These are phyloP conservation scores for Leishmania arabica DNA, from an alignment of 208 protist species.

Conservation along the genomic window DNA sequence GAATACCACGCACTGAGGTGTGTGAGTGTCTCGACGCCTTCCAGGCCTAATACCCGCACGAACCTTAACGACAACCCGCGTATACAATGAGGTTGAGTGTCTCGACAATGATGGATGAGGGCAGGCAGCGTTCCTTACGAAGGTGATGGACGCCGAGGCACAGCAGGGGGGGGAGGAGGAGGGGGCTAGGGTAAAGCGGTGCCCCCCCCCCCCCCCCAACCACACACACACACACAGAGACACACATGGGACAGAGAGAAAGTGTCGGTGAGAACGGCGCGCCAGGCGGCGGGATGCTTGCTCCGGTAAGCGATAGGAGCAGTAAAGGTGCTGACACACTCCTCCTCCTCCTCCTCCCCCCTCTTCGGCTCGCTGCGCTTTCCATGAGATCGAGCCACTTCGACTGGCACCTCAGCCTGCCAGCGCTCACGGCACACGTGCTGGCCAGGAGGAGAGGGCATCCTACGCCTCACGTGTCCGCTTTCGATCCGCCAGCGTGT, in stretches of 20 bases:
- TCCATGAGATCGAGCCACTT: neutral
- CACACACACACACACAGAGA: neutral
- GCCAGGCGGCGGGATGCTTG: neutral
- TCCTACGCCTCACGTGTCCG: slow-evolving; percentile 3
- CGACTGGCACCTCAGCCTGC: no score
- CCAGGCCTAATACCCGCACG: no score
- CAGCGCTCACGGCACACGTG: neutral
- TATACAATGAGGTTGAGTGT: neutral
- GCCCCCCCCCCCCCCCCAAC: neutral
- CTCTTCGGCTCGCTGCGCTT: neutral
- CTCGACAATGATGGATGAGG: neutral
- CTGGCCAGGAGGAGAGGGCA: no score
- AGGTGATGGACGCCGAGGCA: neutral
- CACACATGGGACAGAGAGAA: neutral
- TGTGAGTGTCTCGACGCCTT: no score
- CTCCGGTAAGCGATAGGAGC: neutral
- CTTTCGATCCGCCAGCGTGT: slow-evolving; percentile 9
- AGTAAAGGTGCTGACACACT: neutral
- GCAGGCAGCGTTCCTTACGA: neutral
- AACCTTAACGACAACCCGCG: neutral
- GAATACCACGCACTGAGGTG: no score
- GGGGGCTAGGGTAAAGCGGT: neutral
- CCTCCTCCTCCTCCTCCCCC: neutral
- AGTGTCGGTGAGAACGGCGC: neutral
- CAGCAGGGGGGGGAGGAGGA: neutral